Evolutionary conservation across 495 filamentous ascomycete species (phyloP), one percentile per base, ranked within the genome.

Genomic region (Penicillium lividum): DNA sequence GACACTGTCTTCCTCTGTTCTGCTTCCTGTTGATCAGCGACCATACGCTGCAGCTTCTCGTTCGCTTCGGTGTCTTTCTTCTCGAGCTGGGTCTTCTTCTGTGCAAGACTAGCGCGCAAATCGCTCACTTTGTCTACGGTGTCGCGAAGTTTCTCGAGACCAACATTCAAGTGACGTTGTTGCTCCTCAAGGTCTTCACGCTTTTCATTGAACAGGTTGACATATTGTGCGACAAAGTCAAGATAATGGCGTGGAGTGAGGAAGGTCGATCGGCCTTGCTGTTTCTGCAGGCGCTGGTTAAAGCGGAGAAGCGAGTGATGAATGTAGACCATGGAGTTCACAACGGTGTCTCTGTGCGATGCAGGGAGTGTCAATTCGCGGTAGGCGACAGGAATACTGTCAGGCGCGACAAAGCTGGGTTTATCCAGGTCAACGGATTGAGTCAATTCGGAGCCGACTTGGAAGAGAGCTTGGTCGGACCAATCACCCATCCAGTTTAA

Each of bases 401-500:
- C 92, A 10, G 94, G 93, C n/a, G 94, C 89, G 43, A 78, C 70
- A 67, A 90, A 98, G 66, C 86, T 89, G 34, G 89, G 78, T 52
- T 91, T 88, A 69, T 98, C 93, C 40, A 99, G 82, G 72, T 99
- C 94, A 46, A 98, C 86, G 7, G 92, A 93, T 62, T 96, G 91
- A 4, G 95, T 99, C 51, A 99, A 82, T 73, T 99, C 94, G 49
- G 90, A 89, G 25, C 89, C 94, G 56, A 99, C 95, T 74, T 98
- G 95, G 88, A 95, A 99, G 40, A 99, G 85, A 25, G 94, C 95
- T 71, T 98, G 95, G 71, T 98, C 94, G 7, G 94, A 98, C 94
- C 94, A 99, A 76, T 99, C 94, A 48, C 94, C 94, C 72, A 98
- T 97, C 94, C 94, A 99, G 76, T 99, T 99, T 53, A 99, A 86